Evolutionary conservation across 2,329 filamentous ascomycete species (phyloP), one percentile per base, ranked within the genome.

Genomic region (Aspergillus bombycis): DNA sequence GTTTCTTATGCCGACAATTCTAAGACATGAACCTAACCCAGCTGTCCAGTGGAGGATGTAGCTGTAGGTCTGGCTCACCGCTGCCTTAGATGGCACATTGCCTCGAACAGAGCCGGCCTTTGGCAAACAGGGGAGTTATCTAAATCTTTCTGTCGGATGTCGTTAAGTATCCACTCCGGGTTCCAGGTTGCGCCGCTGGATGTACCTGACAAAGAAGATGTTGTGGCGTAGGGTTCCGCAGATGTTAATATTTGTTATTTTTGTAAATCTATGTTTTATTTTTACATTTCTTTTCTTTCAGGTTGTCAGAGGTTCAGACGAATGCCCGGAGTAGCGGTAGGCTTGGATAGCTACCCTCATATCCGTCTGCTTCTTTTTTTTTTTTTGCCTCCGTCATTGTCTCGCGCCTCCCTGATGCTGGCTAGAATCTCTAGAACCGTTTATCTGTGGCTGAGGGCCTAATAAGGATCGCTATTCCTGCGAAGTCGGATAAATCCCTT

Each of bases 381-480:
- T 63, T 60, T 62, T 64, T 64, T 62, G 62, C 61, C 60, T 57
- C 45, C 41, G 50, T 41, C 60, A 54, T 66, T 65, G 60, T 67
- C 61, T 58, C 56, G 46, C 48, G 45, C 60, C 23, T 46, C 50
- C 62, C 67, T 64, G 61, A 67, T 52, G 60, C 58, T 50, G 61
- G 58, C 62, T 30, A 67, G 53, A 64, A 26, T 62, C 73, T 75
- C 72, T 75, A 68, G 71, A 74, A 76, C 66, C 43, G 69, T 65
- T 60, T 58, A 38, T 46, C 36, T 36, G 58, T 64, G 60, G 63
- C 61, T 65, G 60, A 61, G 55, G n/a, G 53, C 32, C 57, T 56
- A 60, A 56, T 58, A 64, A 58, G 41, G 57, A 58, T 57, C 59
- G 57, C 65, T 61, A 65, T 57, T 54, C 62, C 62, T 56, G 62